Conservation (phyloP, 441 rosid species). For the Biscutella laevigata region DNA sequence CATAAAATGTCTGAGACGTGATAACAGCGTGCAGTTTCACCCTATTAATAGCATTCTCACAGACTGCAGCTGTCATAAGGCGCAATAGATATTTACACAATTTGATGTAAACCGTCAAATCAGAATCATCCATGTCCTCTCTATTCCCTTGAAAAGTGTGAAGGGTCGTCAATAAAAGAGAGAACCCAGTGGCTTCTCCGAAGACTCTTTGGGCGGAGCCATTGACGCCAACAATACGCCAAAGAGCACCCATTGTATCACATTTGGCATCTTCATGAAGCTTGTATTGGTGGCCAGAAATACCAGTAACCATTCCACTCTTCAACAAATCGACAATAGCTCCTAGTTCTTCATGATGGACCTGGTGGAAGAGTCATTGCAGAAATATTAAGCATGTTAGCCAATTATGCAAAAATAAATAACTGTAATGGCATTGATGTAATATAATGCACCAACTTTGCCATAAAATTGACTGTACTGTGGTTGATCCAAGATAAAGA, state of each 20-base stretch:
- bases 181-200: conserved; percentile 98
- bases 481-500: conserved; percentile 1
- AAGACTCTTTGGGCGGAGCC: conserved; percentile 82
- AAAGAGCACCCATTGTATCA: conserved; percentile 93
- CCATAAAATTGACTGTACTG: background rate
- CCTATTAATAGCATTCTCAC: conserved; percentile 77
- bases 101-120: conserved; percentile 49
- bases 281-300: conserved; percentile 81
- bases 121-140: conserved; percentile 50
- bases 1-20: conserved; percentile 88
- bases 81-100: conserved; percentile 84
- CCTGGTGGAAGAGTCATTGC: conserved; percentile 38
- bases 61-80: conserved; percentile 85
- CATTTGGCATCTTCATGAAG: conserved; percentile 92
- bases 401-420: conserved; percentile 3
- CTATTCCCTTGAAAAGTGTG: conserved; percentile 75
- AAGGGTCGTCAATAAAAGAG: conserved; percentile 91
- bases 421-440: background rate
- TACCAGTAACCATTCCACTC: conserved; percentile 97
- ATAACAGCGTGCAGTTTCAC: conserved; percentile 72
- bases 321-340: conserved; percentile 90
- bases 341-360: conserved; percentile 88
- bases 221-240: conserved; percentile 93
- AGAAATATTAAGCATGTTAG: conserved; percentile 7
- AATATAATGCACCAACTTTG: background rate